Conservation (phyloP, 306 rosid species). For the Sicyos edulis region DNA sequence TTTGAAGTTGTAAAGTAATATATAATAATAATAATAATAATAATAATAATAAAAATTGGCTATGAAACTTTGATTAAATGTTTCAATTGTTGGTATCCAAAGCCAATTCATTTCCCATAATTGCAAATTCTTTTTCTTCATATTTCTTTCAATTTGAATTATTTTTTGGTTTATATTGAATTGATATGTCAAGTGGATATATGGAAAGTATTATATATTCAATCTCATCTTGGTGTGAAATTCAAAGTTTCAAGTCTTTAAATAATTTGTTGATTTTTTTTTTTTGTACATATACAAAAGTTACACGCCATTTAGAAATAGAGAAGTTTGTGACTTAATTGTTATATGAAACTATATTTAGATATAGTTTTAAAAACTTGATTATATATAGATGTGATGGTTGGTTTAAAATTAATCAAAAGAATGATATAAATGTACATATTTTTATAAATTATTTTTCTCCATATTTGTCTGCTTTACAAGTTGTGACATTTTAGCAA, state of each 20-base stretch:
- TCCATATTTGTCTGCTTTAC: no score
- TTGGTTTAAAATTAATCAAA: neutral
- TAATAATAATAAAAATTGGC: neutral
- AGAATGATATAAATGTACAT: neutral
- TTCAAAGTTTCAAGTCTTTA: neutral
- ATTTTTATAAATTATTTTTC: neutral
- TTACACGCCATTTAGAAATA: neutral
- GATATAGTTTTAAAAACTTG: neutral
- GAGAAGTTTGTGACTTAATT: neutral
- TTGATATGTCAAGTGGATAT: neutral
- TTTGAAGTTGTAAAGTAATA: no score
- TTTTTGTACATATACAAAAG: no score
- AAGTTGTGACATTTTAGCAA: constrained; percentile 8
- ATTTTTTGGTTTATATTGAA: neutral
- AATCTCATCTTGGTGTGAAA: neutral
- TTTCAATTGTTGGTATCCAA: neutral
- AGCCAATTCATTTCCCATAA: neutral
- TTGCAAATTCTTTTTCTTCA: neutral
- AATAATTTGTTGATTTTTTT: neutral
- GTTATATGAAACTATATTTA: neutral
- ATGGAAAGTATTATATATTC: neutral
- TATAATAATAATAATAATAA: no score
- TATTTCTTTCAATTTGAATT: neutral
- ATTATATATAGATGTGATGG: no score
- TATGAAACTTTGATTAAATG: neutral